Evolutionary conservation across 768 basidiomycete species (phyloP).

Genomic region (Tulasnella sp.): DNA sequence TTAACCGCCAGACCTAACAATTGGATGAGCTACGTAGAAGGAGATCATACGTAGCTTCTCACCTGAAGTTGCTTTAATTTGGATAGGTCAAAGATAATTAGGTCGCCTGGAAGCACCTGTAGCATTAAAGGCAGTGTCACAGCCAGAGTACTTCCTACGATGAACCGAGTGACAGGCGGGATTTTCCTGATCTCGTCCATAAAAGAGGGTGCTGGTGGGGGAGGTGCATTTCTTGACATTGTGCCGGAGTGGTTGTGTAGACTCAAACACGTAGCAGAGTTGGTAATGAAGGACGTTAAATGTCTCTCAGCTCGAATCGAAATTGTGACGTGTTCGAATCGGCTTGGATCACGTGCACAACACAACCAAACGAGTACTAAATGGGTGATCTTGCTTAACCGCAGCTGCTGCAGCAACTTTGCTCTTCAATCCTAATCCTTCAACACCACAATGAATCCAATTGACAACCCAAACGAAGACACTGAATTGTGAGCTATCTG

Average conservation of each 20-base stretch:
- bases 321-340: no score
- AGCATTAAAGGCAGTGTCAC: constrained; percentile 47
- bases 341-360: no score
- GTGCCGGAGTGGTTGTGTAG: not conserved
- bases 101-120: constrained; percentile 40
- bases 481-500: constrained; percentile 72
- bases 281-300: no score
- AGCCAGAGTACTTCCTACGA: constrained; percentile 46
- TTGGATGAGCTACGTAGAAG: no score
- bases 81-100: constrained; percentile 42
- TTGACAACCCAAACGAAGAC: constrained; percentile 68
- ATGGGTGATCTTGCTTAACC: no score
- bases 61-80: constrained; percentile 42
- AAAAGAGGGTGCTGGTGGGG: not conserved
- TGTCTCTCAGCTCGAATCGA: no score
- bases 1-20: constrained; percentile 54
- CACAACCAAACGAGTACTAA: no score
- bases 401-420: no score
- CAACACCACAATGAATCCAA: constrained; percentile 6
- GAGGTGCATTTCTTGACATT: constrained; percentile 4
- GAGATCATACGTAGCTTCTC: constrained; percentile 19
- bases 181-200: constrained; percentile 59
- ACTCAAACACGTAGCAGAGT: no score
- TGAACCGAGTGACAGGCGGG: constrained; percentile 66
- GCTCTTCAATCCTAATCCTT: not conserved